Evolutionary conservation across 2,329 filamentous ascomycete species (phyloP).

Genomic region (Ophiostoma ips): DNA sequence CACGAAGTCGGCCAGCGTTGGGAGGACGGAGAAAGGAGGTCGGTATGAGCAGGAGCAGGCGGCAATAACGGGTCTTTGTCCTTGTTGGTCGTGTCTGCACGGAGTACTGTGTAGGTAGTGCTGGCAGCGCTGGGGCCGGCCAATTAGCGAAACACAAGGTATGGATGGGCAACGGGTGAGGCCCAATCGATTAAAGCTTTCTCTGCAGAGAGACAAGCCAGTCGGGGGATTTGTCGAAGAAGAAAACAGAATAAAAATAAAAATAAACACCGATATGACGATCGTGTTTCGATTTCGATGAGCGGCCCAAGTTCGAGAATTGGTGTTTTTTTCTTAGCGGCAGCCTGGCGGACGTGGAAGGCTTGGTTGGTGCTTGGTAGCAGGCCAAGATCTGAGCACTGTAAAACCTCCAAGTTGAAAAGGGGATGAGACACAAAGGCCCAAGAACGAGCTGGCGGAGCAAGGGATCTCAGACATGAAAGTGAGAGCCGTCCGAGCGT

Average conservation of each 20-base stretch:
- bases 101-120: too few species aligned
- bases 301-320: neutral
- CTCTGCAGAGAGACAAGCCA: neutral
- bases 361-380: neutral
- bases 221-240: neutral
- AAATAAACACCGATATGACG: neutral
- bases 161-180: neutral
- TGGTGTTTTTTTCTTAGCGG: neutral
- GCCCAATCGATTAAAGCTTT: neutral
- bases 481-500: neutral
- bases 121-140: too few species aligned
- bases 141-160: neutral
- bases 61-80: too few species aligned
- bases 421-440: neutral
- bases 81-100: too few species aligned
- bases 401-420: neutral
- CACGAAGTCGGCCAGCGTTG: too few species aligned
- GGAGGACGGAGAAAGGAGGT: too few species aligned
- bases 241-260: neutral
- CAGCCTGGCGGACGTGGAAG: neutral
- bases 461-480: too few species aligned
- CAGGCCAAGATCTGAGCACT: neutral
- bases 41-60: too few species aligned
- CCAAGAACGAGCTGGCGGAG: neutral
- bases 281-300: neutral